Evolutionary conservation across 768 basidiomycete genomes (phyloP).

Genomic region (Hericium coralloides): DNA sequence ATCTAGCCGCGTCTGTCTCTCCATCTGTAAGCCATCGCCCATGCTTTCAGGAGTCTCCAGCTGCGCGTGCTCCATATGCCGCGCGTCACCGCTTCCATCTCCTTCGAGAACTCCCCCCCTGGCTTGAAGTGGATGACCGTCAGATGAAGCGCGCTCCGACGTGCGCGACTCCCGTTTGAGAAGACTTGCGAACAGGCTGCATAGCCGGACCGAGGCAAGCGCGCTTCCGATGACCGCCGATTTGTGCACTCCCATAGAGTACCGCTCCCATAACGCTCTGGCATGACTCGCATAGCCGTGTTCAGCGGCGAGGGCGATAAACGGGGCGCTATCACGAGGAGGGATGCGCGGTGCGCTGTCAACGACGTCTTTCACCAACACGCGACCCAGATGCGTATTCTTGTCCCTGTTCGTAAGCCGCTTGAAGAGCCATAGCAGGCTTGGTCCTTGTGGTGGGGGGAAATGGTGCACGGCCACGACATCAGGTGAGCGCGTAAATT

Average conservation of each 20-base stretch:
- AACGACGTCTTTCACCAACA: conserved; percentile 41
- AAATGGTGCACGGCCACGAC: conserved; percentile 30
- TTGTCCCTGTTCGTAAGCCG: conserved; percentile 30
- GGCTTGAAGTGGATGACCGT: background rate
- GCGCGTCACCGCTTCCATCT: background rate
- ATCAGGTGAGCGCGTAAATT: conserved; percentile 28
- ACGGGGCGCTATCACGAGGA: conserved; percentile 33
- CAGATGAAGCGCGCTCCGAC: background rate
- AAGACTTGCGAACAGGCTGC: conserved; percentile 31
- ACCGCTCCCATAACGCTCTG: conserved; percentile 50
- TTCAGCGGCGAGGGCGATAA: conserved; percentile 39
- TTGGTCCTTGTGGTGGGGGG: conserved; percentile 38
- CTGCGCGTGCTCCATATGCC: background rate
- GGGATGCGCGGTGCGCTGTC: conserved; percentile 33
- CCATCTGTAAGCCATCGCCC: conserved; percentile 6
- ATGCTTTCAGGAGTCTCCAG: background rate
- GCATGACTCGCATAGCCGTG: conserved; percentile 40
- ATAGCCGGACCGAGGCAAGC: conserved; percentile 38
- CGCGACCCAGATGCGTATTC: conserved; percentile 37
- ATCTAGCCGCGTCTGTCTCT: conserved; percentile 8
- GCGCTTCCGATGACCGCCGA: conserved; percentile 36
- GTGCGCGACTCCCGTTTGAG: background rate
- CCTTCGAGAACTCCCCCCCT: too few relatives aligned
- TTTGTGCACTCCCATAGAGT: conserved; percentile 32
- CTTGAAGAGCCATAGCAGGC: conserved; percentile 46